Base-by-base conservation (phyloP, 2,329 filamentous ascomycete genomes). In the Aspergillus ochraceoroseus region DNA sequence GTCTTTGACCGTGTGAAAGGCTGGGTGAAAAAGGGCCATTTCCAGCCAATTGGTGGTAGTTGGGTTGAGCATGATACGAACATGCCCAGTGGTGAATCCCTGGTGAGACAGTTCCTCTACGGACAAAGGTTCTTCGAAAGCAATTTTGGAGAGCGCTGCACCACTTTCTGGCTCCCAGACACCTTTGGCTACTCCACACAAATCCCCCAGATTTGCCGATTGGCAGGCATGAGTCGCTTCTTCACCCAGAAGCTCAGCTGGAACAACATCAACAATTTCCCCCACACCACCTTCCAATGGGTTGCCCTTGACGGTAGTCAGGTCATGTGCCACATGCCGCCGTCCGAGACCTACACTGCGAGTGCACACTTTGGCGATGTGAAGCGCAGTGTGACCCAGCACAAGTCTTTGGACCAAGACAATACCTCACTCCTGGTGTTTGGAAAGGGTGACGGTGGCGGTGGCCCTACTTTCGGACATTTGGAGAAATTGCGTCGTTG, bases 21-120 rank as follows among this genome's bases (percentile, higher is more conserved):
- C 40, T 94, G 95, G 74, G 83, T 96, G 46, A 87, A 87, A 65
- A 81, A 89, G 56, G 90, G 89, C 14, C 83, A 79, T 46, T 98
- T 98, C 65, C 87, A 95, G 52, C 89, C 89, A 9, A 90, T 98
- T 54, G 92, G 92, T 49, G 92, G 92, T 38, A 95, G 88, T 68
- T 98, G 92, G 92, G 90, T 98, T 11, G 92, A 98, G 62, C 92
- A 98, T 59, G 92, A 98, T 62, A 98, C 92, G 49, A 98, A 98
- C 60, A 77, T 98, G 75, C 92, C 92, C 0, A 90, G 88, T 56
- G 92, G 92, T 32, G 92, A 98, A 67, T 94, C 90, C 2, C 76
- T 98, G 25, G 84, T 92, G 32, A 80, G 92, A 28, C 92, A 98
- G 62, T 98, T 98, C 61, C 64, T 98, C 33, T 95, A 95, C 54